Percentiles rank a stretch among this genome's conserved stretches.
Evolutionary conservation across 768 basidiomycete species (phyloP).

Genomic region (Boletellus ananiceps): DNA sequence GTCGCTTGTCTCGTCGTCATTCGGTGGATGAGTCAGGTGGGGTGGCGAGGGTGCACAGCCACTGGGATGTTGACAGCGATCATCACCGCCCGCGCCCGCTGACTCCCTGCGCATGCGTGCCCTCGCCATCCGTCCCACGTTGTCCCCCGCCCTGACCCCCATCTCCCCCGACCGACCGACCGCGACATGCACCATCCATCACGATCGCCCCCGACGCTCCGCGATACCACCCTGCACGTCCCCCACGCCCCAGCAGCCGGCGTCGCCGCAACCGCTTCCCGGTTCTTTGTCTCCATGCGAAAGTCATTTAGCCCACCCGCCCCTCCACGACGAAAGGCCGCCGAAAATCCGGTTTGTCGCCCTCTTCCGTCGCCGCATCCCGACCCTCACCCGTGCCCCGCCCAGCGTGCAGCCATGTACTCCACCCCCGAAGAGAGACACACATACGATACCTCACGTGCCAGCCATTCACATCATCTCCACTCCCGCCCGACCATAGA

Average conservation of each 20-base stretch:
- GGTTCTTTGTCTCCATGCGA: conserved; percentile 29
- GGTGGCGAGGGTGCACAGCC: background rate
- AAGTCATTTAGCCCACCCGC: conserved; percentile 23
- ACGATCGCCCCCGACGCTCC: conserved; percentile 11
- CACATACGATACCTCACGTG: conserved; percentile 29
- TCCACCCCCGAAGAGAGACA: conserved; percentile 40
- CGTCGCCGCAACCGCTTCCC: conserved; percentile 23
- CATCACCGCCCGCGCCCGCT: conserved; percentile 1
- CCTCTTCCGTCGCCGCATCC: background rate
- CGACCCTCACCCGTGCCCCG: conserved; percentile 6
- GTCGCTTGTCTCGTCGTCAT: no score
- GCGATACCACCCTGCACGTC: conserved; percentile 1
- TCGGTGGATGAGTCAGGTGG: background rate
- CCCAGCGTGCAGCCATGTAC: conserved; percentile 35
- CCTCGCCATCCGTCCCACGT: background rate
- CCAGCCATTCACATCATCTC: conserved; percentile 35
- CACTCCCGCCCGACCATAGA: conserved; percentile 60
- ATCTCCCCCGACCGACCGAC: no score
- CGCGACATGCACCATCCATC: conserved; percentile 14
- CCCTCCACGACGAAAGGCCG: conserved; percentile 19
- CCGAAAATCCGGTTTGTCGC: conserved; percentile 16
- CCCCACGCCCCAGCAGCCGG: conserved; percentile 4
- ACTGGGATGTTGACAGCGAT: background rate
- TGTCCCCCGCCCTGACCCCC: background rate
- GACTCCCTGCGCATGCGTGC: conserved; percentile 7